A percentile compares a stretch with the other conserved stretches of the same genome.
Conservation (phyloP, 352 stramenopile species). For the Pythium biforme region DNA sequence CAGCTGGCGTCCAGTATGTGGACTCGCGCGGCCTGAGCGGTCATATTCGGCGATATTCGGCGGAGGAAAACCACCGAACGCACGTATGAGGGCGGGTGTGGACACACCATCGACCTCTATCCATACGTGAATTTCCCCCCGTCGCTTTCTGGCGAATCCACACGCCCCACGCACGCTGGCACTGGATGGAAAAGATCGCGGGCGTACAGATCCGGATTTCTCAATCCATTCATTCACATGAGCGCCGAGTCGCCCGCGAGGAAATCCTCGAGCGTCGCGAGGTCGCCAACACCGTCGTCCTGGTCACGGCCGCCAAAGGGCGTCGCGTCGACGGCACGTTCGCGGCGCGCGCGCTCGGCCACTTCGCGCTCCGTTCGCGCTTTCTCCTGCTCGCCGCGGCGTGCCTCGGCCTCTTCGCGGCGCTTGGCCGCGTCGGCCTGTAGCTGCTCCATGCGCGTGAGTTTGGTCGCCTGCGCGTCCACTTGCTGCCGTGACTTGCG, state of each 20-base stretch:
- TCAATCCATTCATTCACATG: conserved; percentile 29
- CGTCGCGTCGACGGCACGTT: conserved; percentile 45
- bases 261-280: conserved; percentile 66
- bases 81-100: background rate
- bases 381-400: conserved; percentile 27
- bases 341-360: conserved; percentile 35
- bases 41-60: background rate
- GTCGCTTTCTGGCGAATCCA: too few relatives aligned
- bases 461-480: conserved; percentile 27
- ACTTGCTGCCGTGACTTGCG: conserved; percentile 25
- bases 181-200: background rate
- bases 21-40: background rate
- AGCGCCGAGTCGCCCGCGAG: conserved; percentile 49
- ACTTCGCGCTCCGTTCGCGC: conserved; percentile 24
- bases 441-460: conserved; percentile 59
- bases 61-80: background rate
- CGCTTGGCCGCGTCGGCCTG: conserved; percentile 55
- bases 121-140: too few relatives aligned
- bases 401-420: conserved; percentile 26
- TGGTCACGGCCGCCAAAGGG: background rate
- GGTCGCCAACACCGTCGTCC: conserved; percentile 33
- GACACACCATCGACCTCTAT: too few relatives aligned
- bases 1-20: background rate
- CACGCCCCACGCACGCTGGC: too few relatives aligned
- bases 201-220: background rate